Evolutionary conservation across 305 asterid genomes (phyloP), one percentile per base, ranked within the genome.

Genomic region (Solanum hybrid): DNA sequence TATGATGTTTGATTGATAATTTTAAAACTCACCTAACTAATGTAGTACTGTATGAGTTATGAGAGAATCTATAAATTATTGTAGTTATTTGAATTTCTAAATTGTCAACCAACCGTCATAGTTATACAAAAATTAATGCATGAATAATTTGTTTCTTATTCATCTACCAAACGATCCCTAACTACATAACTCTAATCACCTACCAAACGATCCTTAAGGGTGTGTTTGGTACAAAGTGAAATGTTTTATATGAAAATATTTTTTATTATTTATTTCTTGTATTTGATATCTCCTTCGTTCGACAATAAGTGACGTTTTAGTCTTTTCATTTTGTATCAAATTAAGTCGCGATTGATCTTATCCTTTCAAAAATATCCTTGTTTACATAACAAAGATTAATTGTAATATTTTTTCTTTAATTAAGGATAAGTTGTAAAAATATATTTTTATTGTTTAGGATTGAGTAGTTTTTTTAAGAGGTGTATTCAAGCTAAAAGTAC

Each of bases 91-190:
- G 24, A 7, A 56, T 56, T 56, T 56, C 10, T 56, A 7, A 0
- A 17, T 19, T 0, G 0, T 56, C 10, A 17, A 7, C 4, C 24
- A 17, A 56, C 0, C 10, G 0, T 56, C 1, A 0, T 56, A 56
- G 2, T 3, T 17, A 56, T 56, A 56, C 0, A 0, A 56, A 56
- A 56, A 19, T 56, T 6, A 17, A 17, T 56, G 0, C 2, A 56
- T 56, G 4, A 56, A 56, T 5, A 6, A 6, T 0, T 15, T 51
- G 8, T 51, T 6, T 15, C 4, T 51, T 51, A 51, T 51, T 0
- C 0, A 51, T 0, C 35, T 32, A 32, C 35, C 35, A 32, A 32
- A 32, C 0, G 1, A 56, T 3, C 0, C 2, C 0, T 17, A 56
- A 56, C 5, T 56, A 0, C 4, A 56, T 19, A 56, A 17, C 10